Evolutionary conservation across 257 asterid genomes (phyloP), one percentile per base, ranked within the genome.

Genomic region (Ballota nigra): DNA sequence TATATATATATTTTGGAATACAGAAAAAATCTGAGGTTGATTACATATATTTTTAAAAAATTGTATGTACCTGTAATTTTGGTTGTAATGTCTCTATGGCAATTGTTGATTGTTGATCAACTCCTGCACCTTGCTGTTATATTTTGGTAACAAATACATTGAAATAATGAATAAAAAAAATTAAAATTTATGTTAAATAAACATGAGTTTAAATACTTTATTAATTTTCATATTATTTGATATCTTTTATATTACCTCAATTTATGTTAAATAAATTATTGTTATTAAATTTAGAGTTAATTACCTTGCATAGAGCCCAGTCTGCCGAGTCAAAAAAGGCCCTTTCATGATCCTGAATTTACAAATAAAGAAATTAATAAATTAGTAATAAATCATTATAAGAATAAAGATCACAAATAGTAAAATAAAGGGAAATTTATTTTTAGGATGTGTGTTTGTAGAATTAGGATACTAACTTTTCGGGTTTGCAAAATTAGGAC

Each of bases 311-410:
- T 10, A 92, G 72, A 62, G 87, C 98, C 96, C 98, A 92, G 31
- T 92, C 98, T 0, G 97, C 98, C 0, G 98, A 92, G 77, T 92
- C 97, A 68, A 92, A 92, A 73, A 89, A 92, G 57, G 98, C 97
- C 56, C 97, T 82, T 51, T 84, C 84, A 56, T 84, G 87, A 63
- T 92, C 92, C 98, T 92, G 82, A 36, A 66, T 61, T 51, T 58
- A 55, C 15, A 26, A 43, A 64, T 24, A 63, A 41, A 15, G 5
- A 40, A 26, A 4, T 45, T 4, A 38, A 8, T 9, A 1, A 1
- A 4, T 33, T 16, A 38, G 10, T 15, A 7, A 13, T 55, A 36
- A 24, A 8, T 8, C 8, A 34, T 20, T 20, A 6, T 8, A 74
- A 70, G 4, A 34, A 18, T 12, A 4, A n/a, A n/a, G n/a, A 33